A percentile compares a stretch with the other conserved stretches of the same genome.
Conservation (phyloP, 148 eudicot species). For the Polygonum aviculare region DNA sequence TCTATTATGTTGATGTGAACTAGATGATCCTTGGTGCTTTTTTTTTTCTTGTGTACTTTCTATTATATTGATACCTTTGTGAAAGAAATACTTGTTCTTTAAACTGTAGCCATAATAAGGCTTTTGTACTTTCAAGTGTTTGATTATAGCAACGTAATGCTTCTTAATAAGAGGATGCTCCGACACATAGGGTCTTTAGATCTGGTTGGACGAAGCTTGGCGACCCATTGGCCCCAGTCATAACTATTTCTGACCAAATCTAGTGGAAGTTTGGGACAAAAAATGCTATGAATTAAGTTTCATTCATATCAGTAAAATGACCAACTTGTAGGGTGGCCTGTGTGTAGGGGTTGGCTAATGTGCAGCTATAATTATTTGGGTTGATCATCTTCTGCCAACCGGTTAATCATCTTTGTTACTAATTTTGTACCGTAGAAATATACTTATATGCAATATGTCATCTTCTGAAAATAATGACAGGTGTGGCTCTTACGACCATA, state of each 20-base stretch:
- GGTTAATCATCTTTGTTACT: background rate
- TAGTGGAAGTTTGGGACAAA: background rate
- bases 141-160: background rate
- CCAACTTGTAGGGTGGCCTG: background rate
- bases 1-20: slow-evolving; percentile 4
- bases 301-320: background rate
- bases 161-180: background rate
- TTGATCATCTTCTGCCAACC: background rate
- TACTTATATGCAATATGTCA: background rate
- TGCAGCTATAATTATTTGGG: background rate
- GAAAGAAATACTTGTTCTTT: background rate
- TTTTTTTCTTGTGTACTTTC: background rate
- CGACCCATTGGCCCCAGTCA: background rate
- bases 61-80: background rate
- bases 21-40: background rate
- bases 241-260: background rate
- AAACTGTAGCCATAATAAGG: background rate
- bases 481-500: slow-evolving; percentile 93
- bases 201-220: background rate
- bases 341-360: background rate
- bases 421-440: background rate
- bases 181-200: background rate
- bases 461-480: slow-evolving; percentile 22
- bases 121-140: background rate
- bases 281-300: background rate